Base-by-base conservation (phyloP, 139 green algal species). In the Chlorella sp. region DNA sequence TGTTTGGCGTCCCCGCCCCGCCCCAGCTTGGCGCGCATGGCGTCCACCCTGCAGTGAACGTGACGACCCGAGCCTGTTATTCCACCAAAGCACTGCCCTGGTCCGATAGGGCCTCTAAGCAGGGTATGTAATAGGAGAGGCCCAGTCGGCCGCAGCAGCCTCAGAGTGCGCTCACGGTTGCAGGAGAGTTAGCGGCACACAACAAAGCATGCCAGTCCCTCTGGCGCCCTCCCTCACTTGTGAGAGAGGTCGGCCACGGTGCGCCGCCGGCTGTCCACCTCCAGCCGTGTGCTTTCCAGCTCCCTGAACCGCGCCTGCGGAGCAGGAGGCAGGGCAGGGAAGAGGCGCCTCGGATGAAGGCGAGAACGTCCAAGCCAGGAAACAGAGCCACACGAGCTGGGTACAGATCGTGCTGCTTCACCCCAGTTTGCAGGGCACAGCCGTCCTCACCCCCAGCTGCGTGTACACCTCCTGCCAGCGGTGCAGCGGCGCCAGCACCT, bases 241-340 rank as follows among this genome's bases (percentile, higher is more conserved):
- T 36, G 51, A 2, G 41, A 65, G 82, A 73, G 78, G 86, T 82
- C 89, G 40, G 86, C 86, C 24, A 96, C 94, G 19, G 92, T 96
- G 26, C 93, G 81, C 9, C 93, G 80, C 28, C 94, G 89, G 0
- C 91, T 95, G 80, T 97, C 94, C 30, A 97, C 86, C 87, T 97
- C 94, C 58, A 96, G 87, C 1, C 94, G 82, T 44, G 95, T 58
- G 1, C 54, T 69, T 86, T 96, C 94, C 60, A 96, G 81, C 76
- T 86, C 86, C 73, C 85, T 89, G 89, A 94, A 81, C 28, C 77
- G 56, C 2, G 60, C 24, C 73, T 95, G 72, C 85, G 85, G 24
- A 83, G 92, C 82, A 28, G 34, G 24, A 51, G 13, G n/a, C 36
- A 56, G 30, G 36, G 6, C 1, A 8, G 9, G 34, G n/a, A 20